Base-by-base conservation (phyloP, 352 stramenopile genomes). In the Phytophthora kernoviae region DNA sequence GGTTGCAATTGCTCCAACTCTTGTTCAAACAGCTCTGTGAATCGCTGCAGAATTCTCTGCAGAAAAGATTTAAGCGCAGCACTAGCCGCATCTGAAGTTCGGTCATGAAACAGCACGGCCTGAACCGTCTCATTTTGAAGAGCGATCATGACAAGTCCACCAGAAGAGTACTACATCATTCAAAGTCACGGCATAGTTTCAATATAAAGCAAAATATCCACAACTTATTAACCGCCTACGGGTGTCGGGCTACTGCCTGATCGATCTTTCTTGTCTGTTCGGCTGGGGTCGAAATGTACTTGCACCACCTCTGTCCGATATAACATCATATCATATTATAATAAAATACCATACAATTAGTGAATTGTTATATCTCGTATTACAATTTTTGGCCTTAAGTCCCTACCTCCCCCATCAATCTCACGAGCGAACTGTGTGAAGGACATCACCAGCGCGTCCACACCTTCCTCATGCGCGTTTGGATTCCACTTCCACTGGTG, bases 361-460 rank as follows among this genome's bases (percentile, higher is more conserved):
- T 43, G 37, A 21, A 22, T 43, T 43, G 37, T 43, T 43, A 43
- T 4, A 43, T 39, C n/a, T 4, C 39, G 47, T 54, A 49, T 15
- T 27, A 59, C 41, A 58, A 5, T 18, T 10, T 3, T 5, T 10
- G 4, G 12, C 20, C n/a, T 44, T 42, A 14, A 24, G 18, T 12
- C 34, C 58, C 51, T 50, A 90, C 79, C 78, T 53, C 86, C 86
- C 10, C 81, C 86, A 54, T 95, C 86, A 61, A 95, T 92, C 72
- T 95, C 86, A 12, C 86, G 78, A 7, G 84, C 84, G 56, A 95
- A 95, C 55, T 95, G 86, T 24, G 74, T 86, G 53, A 95, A 90
- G 33, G 80, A 90, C 66, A 91, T 81, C 21, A 95, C 81, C 24
- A 95, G 79, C 47, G 86, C 72, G 46, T 92, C 79, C 11, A 92